These are phyloP conservation scores for Malassezia brasiliensis DNA, from an alignment of 1,284 basidiomycete species.

Conservation along the genomic window DNA sequence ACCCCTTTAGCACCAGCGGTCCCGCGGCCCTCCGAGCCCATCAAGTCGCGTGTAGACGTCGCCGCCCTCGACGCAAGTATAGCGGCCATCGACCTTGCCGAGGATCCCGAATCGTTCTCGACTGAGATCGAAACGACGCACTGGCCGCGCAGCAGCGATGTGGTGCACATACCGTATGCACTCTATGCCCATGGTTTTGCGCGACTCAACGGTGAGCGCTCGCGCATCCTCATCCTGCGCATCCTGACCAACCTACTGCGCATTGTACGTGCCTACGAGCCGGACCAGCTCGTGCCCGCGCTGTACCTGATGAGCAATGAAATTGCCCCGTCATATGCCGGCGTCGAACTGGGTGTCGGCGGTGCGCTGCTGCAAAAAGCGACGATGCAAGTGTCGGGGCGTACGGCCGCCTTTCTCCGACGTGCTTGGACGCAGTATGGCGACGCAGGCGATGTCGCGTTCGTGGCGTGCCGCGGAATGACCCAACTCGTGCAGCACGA, in stretches of 20 bases:
- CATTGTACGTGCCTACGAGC: conserved; percentile 61
- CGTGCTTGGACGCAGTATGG: conserved; percentile 50
- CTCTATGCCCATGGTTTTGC: conserved; percentile 69
- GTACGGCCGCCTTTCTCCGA: conserved; percentile 61
- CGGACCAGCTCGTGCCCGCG: conserved; percentile 63
- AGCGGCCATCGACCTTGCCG: conserved; percentile 31
- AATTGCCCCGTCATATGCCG: conserved; percentile 58
- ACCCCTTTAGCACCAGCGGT: no score
- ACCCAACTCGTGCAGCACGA: conserved; percentile 35
- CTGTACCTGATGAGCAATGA: conserved; percentile 84
- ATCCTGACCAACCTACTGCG: conserved; percentile 71
- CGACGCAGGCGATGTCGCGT: conserved; percentile 46
- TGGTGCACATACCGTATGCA: conserved; percentile 59
- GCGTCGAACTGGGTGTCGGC: conserved; percentile 49
- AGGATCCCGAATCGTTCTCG: conserved; percentile 45
- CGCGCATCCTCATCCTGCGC: conserved; percentile 69
- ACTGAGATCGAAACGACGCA: conserved; percentile 28
- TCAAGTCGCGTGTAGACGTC: neutral
- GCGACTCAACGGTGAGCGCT: conserved; percentile 64
- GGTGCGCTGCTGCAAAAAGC: conserved; percentile 65
- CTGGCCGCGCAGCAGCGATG: conserved; percentile 27
- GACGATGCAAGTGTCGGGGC: conserved; percentile 71
- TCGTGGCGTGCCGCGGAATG: conserved; percentile 38
- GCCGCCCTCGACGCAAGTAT: conserved; percentile 21
- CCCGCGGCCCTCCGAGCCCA: neutral